Evolutionary conservation across 345 rosid species (phyloP).

Genomic region (Dipteronia sinensis): DNA sequence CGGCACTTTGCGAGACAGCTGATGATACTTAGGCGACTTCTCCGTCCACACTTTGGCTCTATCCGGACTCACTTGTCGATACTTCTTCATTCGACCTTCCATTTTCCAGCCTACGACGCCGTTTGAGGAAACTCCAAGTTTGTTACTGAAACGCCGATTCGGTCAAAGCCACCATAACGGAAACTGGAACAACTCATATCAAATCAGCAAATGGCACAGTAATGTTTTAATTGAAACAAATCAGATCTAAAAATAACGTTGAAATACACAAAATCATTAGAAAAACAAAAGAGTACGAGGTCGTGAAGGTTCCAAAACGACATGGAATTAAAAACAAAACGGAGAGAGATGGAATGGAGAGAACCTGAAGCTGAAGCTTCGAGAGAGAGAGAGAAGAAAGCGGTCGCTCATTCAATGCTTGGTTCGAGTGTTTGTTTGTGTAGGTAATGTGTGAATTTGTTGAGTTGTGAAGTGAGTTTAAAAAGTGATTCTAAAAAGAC

Average conservation of each 20-base stretch:
- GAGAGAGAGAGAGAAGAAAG: neutral
- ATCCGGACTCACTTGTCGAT: slow-evolving; percentile 85
- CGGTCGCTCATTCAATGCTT: slow-evolving; percentile 25
- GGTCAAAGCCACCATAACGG: neutral
- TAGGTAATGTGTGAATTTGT: neutral
- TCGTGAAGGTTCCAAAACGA: neutral
- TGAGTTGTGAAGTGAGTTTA: neutral
- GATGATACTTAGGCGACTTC: slow-evolving; percentile 85
- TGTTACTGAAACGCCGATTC: slow-evolving; percentile 17
- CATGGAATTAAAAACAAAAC: neutral
- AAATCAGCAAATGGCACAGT: neutral
- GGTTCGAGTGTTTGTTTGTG: neutral
- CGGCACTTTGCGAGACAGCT: slow-evolving; percentile 69
- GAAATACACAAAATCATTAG: neutral
- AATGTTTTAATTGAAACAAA: neutral
- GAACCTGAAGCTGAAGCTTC: neutral
- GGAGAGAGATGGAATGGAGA: neutral
- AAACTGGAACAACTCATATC: neutral
- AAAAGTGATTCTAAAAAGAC: neutral
- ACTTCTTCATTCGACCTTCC: slow-evolving; percentile 81
- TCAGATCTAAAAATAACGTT: slow-evolving; percentile 7
- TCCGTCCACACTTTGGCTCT: slow-evolving; percentile 96
- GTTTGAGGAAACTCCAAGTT: neutral
- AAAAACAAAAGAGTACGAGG: neutral
- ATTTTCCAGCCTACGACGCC: slow-evolving; percentile 29